Percentiles rank a stretch among this genome's conserved stretches.
Conservation (phyloP, 441 rosid genomes). For the Breynia disticha region DNA sequence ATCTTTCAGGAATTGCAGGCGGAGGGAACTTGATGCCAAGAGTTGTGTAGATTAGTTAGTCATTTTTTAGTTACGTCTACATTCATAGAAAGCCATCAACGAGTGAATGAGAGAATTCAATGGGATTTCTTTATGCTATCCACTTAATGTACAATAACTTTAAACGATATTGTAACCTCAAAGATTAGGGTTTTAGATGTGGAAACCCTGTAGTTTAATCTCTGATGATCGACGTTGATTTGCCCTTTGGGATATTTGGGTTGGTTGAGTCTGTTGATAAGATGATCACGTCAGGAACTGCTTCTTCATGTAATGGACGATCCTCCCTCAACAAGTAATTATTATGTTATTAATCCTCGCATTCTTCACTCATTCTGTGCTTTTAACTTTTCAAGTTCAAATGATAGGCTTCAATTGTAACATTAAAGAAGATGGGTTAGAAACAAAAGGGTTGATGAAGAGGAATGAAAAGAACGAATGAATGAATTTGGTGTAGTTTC, state of each 20-base stretch:
- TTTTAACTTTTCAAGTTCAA: no score
- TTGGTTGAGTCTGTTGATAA: conserved; percentile 13
- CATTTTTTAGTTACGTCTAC: conserved; percentile 50
- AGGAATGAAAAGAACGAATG: conserved; percentile 9
- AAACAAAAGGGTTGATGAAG: no score
- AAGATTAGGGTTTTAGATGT: conserved; percentile 30
- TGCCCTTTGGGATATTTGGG: no score
- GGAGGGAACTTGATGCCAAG: conserved; percentile 29
- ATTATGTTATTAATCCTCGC: background rate
- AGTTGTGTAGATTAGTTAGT: conserved; percentile 57
- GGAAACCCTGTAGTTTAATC: conserved; percentile 25
- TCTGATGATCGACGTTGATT: conserved; percentile 12
- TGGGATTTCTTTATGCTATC: conserved; percentile 33
- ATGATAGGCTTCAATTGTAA: no score
- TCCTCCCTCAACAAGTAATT: conserved; percentile 16
- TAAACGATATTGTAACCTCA: conserved; percentile 40
- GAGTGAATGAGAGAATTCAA: conserved; percentile 26
- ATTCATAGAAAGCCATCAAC: conserved; percentile 28
- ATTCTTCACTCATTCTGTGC: no score
- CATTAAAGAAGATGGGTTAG: no score
- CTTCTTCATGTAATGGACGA: conserved; percentile 13
- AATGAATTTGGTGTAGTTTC: conserved; percentile 18
- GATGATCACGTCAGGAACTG: background rate
- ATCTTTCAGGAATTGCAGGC: conserved; percentile 27
- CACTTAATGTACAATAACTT: conserved; percentile 46